A percentile compares a stretch with the other conserved stretches of the same genome.
phyloP scores from a whole-genome alignment of 75 land plant genomes.

The Pinus tabuliformis region DNA sequence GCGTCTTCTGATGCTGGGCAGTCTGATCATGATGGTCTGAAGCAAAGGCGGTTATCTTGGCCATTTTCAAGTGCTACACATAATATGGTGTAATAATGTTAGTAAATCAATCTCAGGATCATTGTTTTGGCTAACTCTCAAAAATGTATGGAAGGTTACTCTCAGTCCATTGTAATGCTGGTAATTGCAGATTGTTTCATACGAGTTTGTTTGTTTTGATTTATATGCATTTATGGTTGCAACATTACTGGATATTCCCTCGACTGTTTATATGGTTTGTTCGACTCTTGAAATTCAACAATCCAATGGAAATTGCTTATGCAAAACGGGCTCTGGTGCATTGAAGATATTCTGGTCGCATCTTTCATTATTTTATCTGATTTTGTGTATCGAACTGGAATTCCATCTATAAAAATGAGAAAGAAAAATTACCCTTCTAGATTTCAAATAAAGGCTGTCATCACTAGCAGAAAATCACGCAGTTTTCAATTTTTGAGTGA shows the following conservation, averaged over 20 bases:
- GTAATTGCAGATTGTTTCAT: not conserved
- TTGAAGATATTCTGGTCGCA: not conserved
- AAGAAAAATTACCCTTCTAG: not conserved
- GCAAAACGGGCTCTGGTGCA: not conserved
- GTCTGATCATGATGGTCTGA: slow-evolving; percentile 25
- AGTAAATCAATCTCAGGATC: not conserved
- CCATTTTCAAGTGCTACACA: slow-evolving; percentile 24
- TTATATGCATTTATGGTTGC: not conserved
- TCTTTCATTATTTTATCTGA: too few relatives aligned
- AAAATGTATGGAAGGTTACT: not conserved
- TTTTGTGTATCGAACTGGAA: too few relatives aligned
- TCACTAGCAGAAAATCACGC: not conserved
- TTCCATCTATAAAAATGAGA: too few relatives aligned
- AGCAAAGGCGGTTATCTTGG: slow-evolving; percentile 60
- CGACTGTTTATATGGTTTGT: not conserved
- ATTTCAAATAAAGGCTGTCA: not conserved
- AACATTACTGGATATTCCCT: not conserved
- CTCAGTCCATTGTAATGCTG: not conserved
- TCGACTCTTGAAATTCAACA: not conserved
- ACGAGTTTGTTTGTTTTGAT: not conserved
- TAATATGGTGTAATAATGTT: not conserved
- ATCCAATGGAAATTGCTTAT: not conserved
- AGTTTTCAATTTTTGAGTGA: not conserved
- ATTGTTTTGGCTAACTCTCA: not conserved
- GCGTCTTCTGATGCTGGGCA: slow-evolving; percentile 1